A percentile compares a stretch with the other conserved stretches of the same genome.
Conservation (phyloP, 2,329 filamentous ascomycete genomes). For the Dothistroma septosporum region DNA sequence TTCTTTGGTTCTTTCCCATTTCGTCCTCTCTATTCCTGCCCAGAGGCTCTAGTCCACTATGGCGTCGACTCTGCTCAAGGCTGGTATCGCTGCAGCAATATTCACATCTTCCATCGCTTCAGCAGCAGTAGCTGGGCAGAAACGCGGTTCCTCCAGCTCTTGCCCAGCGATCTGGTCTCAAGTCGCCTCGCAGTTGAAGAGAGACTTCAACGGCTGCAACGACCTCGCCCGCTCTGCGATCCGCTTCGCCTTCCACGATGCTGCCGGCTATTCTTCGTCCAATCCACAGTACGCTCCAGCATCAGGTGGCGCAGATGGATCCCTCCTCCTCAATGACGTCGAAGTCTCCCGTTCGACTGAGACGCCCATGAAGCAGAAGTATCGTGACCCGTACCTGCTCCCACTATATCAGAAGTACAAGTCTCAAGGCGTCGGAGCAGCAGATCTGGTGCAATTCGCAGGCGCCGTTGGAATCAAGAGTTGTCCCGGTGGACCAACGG, state of each 20-base stretch:
- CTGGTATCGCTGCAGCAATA: neutral
- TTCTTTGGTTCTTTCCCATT: neutral
- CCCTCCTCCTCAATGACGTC: constrained; percentile 38
- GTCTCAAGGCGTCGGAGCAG: constrained; percentile 40
- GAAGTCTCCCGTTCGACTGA: constrained; percentile 39
- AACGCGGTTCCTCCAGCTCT: neutral
- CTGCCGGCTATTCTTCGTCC: constrained; percentile 19
- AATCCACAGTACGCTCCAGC: constrained; percentile 25
- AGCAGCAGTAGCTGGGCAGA: neutral
- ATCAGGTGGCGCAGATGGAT: constrained; percentile 40
- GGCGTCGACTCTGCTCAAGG: neutral
- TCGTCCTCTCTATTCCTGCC: neutral
- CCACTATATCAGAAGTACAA: constrained; percentile 35
- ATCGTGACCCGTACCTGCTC: constrained; percentile 37
- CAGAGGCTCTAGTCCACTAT: neutral
- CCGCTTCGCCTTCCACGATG: constrained; percentile 34
- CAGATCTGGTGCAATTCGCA: constrained; percentile 53
- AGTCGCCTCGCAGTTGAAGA: constrained; percentile 11
- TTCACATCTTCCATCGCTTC: neutral
- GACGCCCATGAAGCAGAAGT: constrained; percentile 44
- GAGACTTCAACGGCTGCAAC: constrained; percentile 12
- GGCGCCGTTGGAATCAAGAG: constrained; percentile 40
- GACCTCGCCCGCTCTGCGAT: constrained; percentile 24
- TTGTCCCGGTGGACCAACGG: constrained; percentile 19
- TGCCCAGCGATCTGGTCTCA: constrained; percentile 17